phyloP scores from a whole-genome alignment of 306 rosid genomes.

The Macrotyloma uniflorum region DNA sequence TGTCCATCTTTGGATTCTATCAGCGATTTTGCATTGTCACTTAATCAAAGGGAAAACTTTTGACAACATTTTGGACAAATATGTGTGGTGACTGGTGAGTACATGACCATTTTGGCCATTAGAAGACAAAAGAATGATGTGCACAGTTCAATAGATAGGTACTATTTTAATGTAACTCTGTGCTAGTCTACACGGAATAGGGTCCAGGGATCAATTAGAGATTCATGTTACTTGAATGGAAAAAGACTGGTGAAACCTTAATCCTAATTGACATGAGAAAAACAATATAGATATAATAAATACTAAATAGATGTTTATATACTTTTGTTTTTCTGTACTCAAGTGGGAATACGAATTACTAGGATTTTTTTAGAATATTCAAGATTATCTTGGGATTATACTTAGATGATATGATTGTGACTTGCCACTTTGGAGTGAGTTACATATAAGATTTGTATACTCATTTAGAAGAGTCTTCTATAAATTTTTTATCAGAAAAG shows the following conservation, averaged over 20 bases:
- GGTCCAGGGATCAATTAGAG: background rate
- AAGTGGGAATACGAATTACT: background rate
- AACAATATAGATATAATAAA: background rate
- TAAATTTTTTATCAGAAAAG: no score
- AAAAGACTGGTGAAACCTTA: background rate
- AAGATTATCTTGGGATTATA: background rate
- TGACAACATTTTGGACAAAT: conserved; percentile 6
- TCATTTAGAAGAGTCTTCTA: no score
- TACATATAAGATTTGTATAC: no score
- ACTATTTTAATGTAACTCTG: conserved; percentile 18
- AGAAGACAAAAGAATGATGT: conserved; percentile 31
- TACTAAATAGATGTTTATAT: background rate
- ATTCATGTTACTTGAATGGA: background rate
- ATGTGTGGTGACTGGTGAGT: conserved; percentile 20
- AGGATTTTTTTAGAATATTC: background rate
- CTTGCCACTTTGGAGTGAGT: background rate
- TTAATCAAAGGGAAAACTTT: background rate
- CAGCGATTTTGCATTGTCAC: background rate
- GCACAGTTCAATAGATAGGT: background rate
- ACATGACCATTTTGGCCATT: conserved; percentile 29
- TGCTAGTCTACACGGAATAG: background rate
- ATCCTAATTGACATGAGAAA: background rate
- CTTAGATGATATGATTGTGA: background rate
- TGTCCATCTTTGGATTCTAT: conserved; percentile 31
- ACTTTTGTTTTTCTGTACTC: background rate